These are phyloP conservation scores for Populus trichocarpa DNA, from an alignment of 441 rosid species.

Conservation along the genomic window DNA sequence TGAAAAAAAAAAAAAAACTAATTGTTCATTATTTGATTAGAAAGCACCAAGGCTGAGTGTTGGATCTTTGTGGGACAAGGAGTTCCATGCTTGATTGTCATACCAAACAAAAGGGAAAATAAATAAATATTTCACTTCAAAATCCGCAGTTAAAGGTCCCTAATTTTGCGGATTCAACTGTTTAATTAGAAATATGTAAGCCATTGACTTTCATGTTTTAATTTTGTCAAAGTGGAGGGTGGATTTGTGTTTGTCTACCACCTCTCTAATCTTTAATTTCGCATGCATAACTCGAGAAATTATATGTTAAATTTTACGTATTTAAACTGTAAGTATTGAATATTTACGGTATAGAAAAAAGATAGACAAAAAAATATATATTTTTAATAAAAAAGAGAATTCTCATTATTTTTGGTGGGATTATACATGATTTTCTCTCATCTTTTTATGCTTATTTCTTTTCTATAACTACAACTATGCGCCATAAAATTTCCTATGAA, in stretches of 20 bases:
- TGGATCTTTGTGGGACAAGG: slow-evolving; percentile 33
- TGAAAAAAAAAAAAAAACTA: too few relatives aligned
- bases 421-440: not conserved
- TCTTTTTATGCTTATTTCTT: not conserved
- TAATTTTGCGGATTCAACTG: slow-evolving; percentile 28
- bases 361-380: too few relatives aligned
- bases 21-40: slow-evolving; percentile 6
- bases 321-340: not conserved
- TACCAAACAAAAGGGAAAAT: slow-evolving; percentile 5
- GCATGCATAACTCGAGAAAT: not conserved
- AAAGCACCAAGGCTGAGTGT: slow-evolving; percentile 23
- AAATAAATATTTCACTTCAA: not conserved
- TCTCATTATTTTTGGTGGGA: not conserved
- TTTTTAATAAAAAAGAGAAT: too few relatives aligned
- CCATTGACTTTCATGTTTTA: slow-evolving; percentile 6
- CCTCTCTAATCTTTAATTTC: not conserved
- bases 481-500: too few relatives aligned
- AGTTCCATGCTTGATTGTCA: slow-evolving; percentile 22
- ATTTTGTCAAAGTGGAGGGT: not conserved
- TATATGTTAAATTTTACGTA: too few relatives aligned
- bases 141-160: slow-evolving; percentile 17
- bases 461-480: not conserved
- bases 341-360: not conserved
- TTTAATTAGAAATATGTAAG: not conserved
- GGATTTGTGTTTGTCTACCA: not conserved